Percentiles rank a stretch among this genome's conserved stretches.
Evolutionary conservation across 305 asterid species (phyloP).

Genomic region (Plantago lanceolata): DNA sequence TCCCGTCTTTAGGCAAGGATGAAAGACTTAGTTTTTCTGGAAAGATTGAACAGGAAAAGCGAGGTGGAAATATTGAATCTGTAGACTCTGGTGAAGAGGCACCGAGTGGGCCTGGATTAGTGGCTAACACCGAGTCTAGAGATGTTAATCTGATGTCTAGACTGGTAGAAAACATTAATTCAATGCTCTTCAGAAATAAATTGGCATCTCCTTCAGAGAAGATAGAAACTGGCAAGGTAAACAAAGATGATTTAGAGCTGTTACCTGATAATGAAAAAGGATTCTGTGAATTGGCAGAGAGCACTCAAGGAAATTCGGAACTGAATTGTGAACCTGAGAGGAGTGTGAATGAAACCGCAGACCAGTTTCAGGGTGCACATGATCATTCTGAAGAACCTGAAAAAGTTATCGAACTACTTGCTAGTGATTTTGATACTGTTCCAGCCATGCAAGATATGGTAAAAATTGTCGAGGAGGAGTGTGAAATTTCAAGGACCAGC

Average conservation of each 20-base stretch:
- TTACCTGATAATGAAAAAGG: slow-evolving; percentile 15
- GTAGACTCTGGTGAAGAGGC: slow-evolving; percentile 35
- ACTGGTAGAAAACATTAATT: slow-evolving; percentile 32
- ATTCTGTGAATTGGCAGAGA: slow-evolving; percentile 25
- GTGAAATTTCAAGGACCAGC: slow-evolving; percentile 25
- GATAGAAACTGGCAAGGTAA: slow-evolving; percentile 28
- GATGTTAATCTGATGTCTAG: slow-evolving; percentile 36
- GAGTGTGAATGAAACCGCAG: slow-evolving; percentile 29
- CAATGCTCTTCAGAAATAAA: slow-evolving; percentile 23
- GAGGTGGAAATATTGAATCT: slow-evolving; percentile 32
- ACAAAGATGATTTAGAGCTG: slow-evolving; percentile 22
- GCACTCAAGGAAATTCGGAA: slow-evolving; percentile 20
- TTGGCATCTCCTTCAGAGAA: slow-evolving; percentile 22
- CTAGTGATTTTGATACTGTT: slow-evolving; percentile 27
- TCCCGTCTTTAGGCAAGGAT: slow-evolving; percentile 27
- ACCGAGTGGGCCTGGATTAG: slow-evolving; percentile 32
- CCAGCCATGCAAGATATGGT: slow-evolving; percentile 27
- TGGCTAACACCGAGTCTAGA: slow-evolving; percentile 33
- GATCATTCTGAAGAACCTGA: slow-evolving; percentile 29
- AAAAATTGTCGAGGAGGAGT: slow-evolving; percentile 29
- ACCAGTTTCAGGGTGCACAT: slow-evolving; percentile 16
- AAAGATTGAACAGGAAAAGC: slow-evolving; percentile 29
- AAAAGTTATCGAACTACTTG: slow-evolving; percentile 22
- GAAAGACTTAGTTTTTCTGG: slow-evolving; percentile 23
- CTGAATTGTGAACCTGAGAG: slow-evolving; percentile 28